Evolutionary conservation across 257 asterid genomes (phyloP).

Genomic region (Petunia axillaris): DNA sequence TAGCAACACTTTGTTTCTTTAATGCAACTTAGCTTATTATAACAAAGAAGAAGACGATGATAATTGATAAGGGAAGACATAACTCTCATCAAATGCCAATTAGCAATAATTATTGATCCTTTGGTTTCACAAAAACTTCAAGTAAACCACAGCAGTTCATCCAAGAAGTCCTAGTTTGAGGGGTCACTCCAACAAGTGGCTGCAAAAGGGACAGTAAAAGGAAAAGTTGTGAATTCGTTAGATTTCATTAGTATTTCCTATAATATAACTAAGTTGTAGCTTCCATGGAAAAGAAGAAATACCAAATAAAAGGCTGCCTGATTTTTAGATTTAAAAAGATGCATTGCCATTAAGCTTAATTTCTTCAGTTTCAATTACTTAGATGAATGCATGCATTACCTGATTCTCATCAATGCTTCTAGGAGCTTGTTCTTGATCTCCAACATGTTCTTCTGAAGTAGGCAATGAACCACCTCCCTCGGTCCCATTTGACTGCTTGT

Average conservation of each 20-base stretch:
- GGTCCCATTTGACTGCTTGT: slow-evolving; percentile 10
- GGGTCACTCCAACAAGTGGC: slow-evolving; percentile 30
- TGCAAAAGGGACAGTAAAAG: slow-evolving; percentile 25
- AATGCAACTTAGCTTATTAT: not conserved
- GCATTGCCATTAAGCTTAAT: not conserved
- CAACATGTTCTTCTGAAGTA: slow-evolving; percentile 32
- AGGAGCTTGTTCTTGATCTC: slow-evolving; percentile 27
- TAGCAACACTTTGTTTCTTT: not conserved
- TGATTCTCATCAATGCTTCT: slow-evolving; percentile 36
- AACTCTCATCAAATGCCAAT: not conserved
- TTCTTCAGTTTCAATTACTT: not conserved
- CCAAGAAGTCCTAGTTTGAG: slow-evolving; percentile 38
- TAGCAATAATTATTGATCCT: slow-evolving; percentile 33
- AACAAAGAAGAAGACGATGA: not conserved
- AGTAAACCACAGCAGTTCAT: slow-evolving; percentile 46
- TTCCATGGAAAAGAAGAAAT: not conserved
- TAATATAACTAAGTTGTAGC: not conserved
- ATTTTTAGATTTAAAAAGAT: not conserved
- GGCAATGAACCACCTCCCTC: slow-evolving; percentile 30
- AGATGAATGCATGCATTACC: slow-evolving; percentile 26
- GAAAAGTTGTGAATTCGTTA: not conserved
- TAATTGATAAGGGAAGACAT: not conserved
- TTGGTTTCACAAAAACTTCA: slow-evolving; percentile 34
- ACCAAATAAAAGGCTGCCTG: not conserved
- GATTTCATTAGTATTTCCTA: not conserved